Percentiles rank a stretch among this genome's conserved stretches.
Evolutionary conservation across 768 basidiomycete species (phyloP).

Genomic region (Cystoderma amianthinum): DNA sequence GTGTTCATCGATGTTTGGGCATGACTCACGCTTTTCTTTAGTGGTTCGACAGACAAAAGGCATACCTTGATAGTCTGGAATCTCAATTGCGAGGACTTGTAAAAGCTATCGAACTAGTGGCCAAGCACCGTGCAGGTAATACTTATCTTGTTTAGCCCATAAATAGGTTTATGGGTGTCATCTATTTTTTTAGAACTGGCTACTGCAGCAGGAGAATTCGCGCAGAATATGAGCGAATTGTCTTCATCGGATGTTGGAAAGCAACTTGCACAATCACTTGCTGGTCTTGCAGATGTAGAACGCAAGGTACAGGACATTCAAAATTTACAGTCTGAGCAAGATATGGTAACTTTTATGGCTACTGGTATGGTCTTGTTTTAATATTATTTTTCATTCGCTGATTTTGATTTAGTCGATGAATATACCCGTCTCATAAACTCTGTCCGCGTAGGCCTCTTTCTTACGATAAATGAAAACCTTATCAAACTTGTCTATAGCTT

Average conservation of each 20-base stretch:
- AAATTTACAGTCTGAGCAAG: slow-evolving; percentile 70
- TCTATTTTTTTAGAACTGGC: slow-evolving; percentile 72
- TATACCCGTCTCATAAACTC: slow-evolving; percentile 88
- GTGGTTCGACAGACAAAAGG: slow-evolving; percentile 91
- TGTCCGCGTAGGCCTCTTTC: slow-evolving; percentile 56
- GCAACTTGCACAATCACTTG: slow-evolving; percentile 64
- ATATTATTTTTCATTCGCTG: neutral
- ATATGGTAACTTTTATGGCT: slow-evolving; percentile 74
- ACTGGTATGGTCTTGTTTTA: slow-evolving; percentile 39
- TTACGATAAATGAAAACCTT: no score
- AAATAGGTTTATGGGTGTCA: no score
- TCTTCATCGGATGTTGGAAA: slow-evolving; percentile 70
- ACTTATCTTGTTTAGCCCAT: neutral
- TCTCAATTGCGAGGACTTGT: slow-evolving; percentile 81
- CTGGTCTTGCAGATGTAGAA: slow-evolving; percentile 69
- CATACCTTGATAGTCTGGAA: slow-evolving; percentile 85
- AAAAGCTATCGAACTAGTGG: slow-evolving; percentile 80
- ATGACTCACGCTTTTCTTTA: slow-evolving; percentile 15
- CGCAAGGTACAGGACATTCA: slow-evolving; percentile 69
- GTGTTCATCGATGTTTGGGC: slow-evolving; percentile 6
- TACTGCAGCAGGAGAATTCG: slow-evolving; percentile 69
- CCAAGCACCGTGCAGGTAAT: slow-evolving; percentile 73
- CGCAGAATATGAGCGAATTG: slow-evolving; percentile 62
- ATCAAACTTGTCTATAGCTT: slow-evolving; percentile 45
- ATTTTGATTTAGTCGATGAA: slow-evolving; percentile 57